Evolutionary conservation across 805 yeast genomes (phyloP), one percentile per base, ranked within the genome.

Genomic region (Yamadazyma nakazawae): DNA sequence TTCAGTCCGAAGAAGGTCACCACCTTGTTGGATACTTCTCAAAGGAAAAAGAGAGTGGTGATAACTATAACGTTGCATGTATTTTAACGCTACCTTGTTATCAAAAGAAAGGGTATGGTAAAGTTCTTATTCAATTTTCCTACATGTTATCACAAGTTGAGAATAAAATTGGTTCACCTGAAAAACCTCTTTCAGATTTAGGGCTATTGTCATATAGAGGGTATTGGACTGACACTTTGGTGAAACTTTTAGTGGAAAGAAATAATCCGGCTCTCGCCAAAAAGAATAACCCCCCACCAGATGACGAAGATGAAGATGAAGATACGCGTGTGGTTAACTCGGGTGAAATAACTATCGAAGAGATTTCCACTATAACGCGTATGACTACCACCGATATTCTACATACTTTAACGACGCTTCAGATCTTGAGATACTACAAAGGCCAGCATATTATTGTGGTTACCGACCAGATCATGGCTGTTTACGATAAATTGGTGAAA

Each of bases 361-460:
- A 92, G 55, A 85, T 94, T 14, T 85, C 96, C 28, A 72, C 84
- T 11, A 67, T 81, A 42, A 88, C 98, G 0, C 80, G 97, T 12
- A 92, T 94, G 96, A 94, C 99, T 10, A 90, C 98, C 1, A 87
- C 96, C 2, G 99, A 94, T 66, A 88, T 94, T 43, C 69, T 94
- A 41, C 97, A 94, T 63, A 94, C 99, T 0, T 78, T 96, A 46
- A 94, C 94, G 56, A 88, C 97, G 1, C 73, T 90, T 60, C 91
- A 88, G 59, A 89, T 94, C 76, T 73, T 95, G 55, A 79, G 90
- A 57, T 94, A 92, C 61, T 90, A 90, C 66, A 90, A 90, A 63
- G 99, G 98, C 14, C 98, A 94, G 67, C 97, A 94, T 64, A 82
- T 84, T 39, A 82, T 85, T 30, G 89, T 94, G 16, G 65, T 94